Evolutionary conservation across 805 yeast species (phyloP), one percentile per base, ranked within the genome.

Genomic region (Myxozyma nipponensis): DNA sequence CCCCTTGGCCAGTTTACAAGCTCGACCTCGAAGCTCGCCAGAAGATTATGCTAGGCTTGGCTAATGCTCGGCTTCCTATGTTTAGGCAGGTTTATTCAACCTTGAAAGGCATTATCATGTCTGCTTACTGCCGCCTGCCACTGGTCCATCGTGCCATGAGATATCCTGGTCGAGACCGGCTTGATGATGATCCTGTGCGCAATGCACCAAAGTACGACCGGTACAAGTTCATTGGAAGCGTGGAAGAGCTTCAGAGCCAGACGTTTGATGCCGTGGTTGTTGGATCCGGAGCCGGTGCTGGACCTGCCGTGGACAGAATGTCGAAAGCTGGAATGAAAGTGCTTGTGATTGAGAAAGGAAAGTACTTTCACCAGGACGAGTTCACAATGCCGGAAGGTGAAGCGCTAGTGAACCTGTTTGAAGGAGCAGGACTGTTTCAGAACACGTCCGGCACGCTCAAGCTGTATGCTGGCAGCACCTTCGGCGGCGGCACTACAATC

Each of bases 401-500:
- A 18, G 78, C 76, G 2, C 55, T 61, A 34, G 39, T 52, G 3
- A 63, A 62, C 5, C 61, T 74, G 42, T 77, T 68, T 57, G 81
- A 78, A 59, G 49, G 54, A 6, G 61, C 63, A 1, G 81, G 79
- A 1, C 44, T 61, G 1, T 4, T 77, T 2, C 44, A 69, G n/a
- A 57, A 74, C 4, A 54, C 56, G 6, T 72, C 70, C 53, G 69
- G 67, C 40, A 69, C 70, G 40, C 43, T 71, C 13, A 49, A 67
- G 9, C 53, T 76, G 2, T 60, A 77, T 40, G 79, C 82, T 0
- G 83, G 82, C 4, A 57, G 79, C 2, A 76, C 78, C 0, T 74
- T 78, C 47, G 83, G 83, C 4, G 83, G 82, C 13, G 82, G 82
- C 4, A 68, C 78, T 4, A 76, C 82, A 13, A 74, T 78, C 39